Conservation (phyloP, 768 basidiomycete species). For the Trametes elegans region DNA sequence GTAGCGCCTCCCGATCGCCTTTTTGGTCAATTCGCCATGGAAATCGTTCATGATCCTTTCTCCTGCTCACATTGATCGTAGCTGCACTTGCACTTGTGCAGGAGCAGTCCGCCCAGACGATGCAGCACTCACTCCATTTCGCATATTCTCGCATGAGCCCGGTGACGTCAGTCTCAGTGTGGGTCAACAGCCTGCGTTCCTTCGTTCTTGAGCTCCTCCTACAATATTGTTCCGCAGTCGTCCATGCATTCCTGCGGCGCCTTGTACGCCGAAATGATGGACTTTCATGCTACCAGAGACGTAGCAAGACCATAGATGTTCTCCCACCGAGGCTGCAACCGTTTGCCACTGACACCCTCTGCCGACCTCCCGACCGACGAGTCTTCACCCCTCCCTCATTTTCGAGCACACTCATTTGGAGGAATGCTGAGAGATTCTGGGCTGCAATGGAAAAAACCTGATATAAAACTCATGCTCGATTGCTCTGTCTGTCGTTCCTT, state of each 20-base stretch:
- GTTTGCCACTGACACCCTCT: too few relatives aligned
- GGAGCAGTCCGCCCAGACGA: too few relatives aligned
- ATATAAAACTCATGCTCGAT: not conserved
- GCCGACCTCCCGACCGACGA: too few relatives aligned
- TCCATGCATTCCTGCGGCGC: not conserved
- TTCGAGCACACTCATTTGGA: not conserved
- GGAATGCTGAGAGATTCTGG: not conserved
- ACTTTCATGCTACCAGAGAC: not conserved
- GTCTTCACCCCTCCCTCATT: not conserved
- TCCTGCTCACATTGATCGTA: too few relatives aligned
- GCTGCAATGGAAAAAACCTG: not conserved
- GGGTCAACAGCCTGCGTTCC: not conserved
- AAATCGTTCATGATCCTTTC: not conserved
- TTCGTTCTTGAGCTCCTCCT: not conserved
- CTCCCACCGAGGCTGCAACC: not conserved
- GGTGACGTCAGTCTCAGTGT: not conserved
- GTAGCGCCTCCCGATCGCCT: too few relatives aligned
- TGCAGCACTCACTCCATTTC: too few relatives aligned
- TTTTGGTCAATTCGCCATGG: too few relatives aligned
- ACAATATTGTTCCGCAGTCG: not conserved
- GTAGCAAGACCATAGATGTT: not conserved
- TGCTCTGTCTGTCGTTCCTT: not conserved
- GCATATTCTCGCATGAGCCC: not conserved
- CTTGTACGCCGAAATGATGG: not conserved
- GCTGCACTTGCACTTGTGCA: too few relatives aligned